Conservation (phyloP, 192 early-diverging fungal species). For the Backusella mclennaniae region DNA sequence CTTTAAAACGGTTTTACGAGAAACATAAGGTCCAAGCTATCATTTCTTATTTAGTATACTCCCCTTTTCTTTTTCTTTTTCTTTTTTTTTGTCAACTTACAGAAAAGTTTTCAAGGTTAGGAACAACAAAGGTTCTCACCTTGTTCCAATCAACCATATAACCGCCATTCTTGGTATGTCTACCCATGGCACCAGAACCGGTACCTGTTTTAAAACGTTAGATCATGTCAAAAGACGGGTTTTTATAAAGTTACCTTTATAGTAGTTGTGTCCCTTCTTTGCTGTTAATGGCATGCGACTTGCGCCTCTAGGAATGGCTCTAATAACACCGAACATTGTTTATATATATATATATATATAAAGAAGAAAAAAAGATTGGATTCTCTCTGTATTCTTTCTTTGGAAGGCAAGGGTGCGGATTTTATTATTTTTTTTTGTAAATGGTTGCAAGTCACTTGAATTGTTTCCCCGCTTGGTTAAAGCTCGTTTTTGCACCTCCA, state of each 20-base stretch:
- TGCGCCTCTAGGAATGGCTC: slow-evolving; percentile 52
- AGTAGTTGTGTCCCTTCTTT: slow-evolving; percentile 60
- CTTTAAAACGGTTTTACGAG: slow-evolving; percentile 16
- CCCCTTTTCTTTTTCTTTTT: not conserved
- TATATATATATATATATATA: not conserved
- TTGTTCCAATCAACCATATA: slow-evolving; percentile 58
- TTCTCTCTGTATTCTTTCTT: not conserved
- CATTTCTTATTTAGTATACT: not conserved
- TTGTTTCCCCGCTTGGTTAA: not conserved
- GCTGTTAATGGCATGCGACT: slow-evolving; percentile 50
- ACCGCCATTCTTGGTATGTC: slow-evolving; percentile 59
- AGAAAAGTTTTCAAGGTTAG: slow-evolving; percentile 53
- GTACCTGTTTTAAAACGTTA: slow-evolving; percentile 39
- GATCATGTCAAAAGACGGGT: not conserved
- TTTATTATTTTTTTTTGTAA: too few relatives aligned
- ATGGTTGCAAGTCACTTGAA: not conserved
- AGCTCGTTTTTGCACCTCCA: not conserved
- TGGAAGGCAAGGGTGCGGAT: not conserved
- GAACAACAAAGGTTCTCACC: slow-evolving; percentile 61
- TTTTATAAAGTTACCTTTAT: slow-evolving; percentile 45
- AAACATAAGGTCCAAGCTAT: slow-evolving; percentile 25
- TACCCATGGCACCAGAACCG: slow-evolving; percentile 61
- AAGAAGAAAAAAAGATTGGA: not conserved
- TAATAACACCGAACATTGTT: slow-evolving; percentile 57
- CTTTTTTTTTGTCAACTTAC: not conserved